A percentile compares a stretch with the other conserved stretches of the same genome.
phyloP scores from a whole-genome alignment of 768 basidiomycete genomes.

The Lactarius sp. region DNA sequence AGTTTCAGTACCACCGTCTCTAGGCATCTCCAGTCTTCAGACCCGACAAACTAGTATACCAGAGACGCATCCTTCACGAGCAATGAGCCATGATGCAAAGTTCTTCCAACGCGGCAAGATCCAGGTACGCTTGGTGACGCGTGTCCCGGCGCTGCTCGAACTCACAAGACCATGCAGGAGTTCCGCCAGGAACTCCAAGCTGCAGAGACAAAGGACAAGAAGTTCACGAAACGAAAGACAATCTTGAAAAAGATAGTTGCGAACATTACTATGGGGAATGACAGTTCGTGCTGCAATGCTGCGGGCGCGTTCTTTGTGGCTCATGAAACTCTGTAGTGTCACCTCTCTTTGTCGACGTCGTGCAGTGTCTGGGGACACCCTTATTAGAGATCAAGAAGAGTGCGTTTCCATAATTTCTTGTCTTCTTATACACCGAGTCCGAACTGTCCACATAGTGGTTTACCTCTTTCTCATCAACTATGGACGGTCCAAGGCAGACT shows the following conservation, averaged over 20 bases:
- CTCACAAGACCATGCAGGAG: conserved; percentile 47
- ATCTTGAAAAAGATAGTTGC: conserved; percentile 97
- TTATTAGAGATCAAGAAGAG: conserved; percentile 99
- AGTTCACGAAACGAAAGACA: conserved; percentile 87
- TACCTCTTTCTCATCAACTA: conserved; percentile 98
- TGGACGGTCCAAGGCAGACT: conserved; percentile 88
- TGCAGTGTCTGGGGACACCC: conserved; percentile 92
- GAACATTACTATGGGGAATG: conserved; percentile 99
- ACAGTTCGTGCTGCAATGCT: conserved; percentile 61
- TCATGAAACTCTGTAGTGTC: conserved; percentile 59
- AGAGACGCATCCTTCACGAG: neutral
- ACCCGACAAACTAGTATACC: neutral
- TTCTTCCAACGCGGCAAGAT: conserved; percentile 92
- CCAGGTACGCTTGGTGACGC: conserved; percentile 49
- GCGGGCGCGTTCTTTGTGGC: conserved; percentile 16
- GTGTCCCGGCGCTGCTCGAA: conserved; percentile 1
- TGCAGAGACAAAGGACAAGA: conserved; percentile 94
- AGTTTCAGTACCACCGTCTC: too few relatives aligned
- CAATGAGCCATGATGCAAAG: conserved; percentile 75
- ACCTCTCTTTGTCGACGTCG: conserved; percentile 89
- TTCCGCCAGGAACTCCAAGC: conserved; percentile 88
- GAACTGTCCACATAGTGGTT: conserved; percentile 60
- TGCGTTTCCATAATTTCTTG: conserved; percentile 37
- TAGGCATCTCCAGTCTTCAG: too few relatives aligned
- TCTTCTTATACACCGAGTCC: conserved; percentile 1